Base-by-base conservation (phyloP, 2,329 filamentous ascomycete species). In the Calonectria hawksworthii region DNA sequence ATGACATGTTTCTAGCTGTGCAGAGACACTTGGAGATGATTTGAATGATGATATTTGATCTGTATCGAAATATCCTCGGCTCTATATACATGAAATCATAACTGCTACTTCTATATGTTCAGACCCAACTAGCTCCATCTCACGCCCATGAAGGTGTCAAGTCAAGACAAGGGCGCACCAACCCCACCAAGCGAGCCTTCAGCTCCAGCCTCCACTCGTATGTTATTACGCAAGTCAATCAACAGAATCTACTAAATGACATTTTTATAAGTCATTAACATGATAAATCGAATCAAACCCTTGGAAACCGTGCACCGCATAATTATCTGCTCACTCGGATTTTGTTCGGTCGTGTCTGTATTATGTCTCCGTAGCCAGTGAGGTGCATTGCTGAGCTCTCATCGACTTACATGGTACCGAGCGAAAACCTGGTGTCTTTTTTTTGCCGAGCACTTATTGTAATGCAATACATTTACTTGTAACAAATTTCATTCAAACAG, bases 1-100 rank as follows among this genome's bases (percentile, higher is more conserved):
- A 21, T 1, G 73, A 44, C 78, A 81, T 80, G 66, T 28, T 61
- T 52, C 23, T 36, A 11, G n/a, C 18, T 50, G 18, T 13, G 3
- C 21, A 21, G 7, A 18, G 26, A 11, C n/a, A 32, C 28, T 47
- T 18, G n/a, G 9, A 51, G 14, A 8, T 41, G 36, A 10, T 41
- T 41, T 11, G 21, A 21, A 63, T 41, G n/a, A 41, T 18, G 4
- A 30, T 2, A 30, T 30, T 28, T 3, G 21, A 3, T 41, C 13
- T 2, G n/a, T 21, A 4, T 56, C 1, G 0, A 38, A 7, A 11
- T 30, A 30, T 59, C 9, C 59, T 1, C 3, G 16, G n/a, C 9
- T 14, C 36, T 59, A 47, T 51, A 47, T 65, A 70, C 9, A 4
- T 32, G 30, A 51, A 64, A 21, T 41, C 23, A 41, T 14, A 21